These are phyloP conservation scores for Pharus latifolius DNA, from an alignment of 176 grass and related monocot species.

Conservation along the genomic window DNA sequence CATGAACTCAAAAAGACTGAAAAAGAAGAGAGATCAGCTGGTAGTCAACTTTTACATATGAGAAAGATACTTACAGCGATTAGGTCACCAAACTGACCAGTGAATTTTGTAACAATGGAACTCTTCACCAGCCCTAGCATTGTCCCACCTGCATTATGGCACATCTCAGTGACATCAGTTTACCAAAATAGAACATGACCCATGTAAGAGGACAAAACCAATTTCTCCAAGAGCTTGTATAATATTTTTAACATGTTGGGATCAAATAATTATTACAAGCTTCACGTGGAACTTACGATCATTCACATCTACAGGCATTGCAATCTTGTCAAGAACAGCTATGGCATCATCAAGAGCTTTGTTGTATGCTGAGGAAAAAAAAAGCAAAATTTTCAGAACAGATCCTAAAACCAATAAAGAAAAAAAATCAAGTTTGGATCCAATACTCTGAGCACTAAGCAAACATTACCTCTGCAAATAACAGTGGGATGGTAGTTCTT, in stretches of 20 bases:
- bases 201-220: not conserved
- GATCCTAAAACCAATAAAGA: not conserved
- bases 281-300: constrained; percentile 72
- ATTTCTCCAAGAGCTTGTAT: not conserved
- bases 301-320: constrained; percentile 78
- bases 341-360: constrained; percentile 89
- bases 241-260: not conserved
- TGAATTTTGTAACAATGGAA: constrained; percentile 98
- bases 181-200: not conserved
- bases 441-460: not conserved
- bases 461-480: constrained; percentile 74
- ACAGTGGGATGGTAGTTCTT: constrained; percentile 94
- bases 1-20: not conserved
- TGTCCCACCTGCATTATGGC: constrained; percentile 28
- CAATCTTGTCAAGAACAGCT: constrained; percentile 83
- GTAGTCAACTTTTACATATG: not conserved
- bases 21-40: not conserved
- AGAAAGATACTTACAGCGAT: constrained; percentile 67
- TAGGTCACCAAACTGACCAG: constrained; percentile 88
- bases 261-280: not conserved
- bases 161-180: not conserved
- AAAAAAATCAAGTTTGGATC: not conserved
- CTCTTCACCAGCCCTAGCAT: constrained; percentile 87
- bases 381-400: constrained; percentile 6
- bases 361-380: constrained; percentile 42